Base-by-base conservation (phyloP, 1,284 basidiomycete species). In the Sanghuangporus baumii region DNA sequence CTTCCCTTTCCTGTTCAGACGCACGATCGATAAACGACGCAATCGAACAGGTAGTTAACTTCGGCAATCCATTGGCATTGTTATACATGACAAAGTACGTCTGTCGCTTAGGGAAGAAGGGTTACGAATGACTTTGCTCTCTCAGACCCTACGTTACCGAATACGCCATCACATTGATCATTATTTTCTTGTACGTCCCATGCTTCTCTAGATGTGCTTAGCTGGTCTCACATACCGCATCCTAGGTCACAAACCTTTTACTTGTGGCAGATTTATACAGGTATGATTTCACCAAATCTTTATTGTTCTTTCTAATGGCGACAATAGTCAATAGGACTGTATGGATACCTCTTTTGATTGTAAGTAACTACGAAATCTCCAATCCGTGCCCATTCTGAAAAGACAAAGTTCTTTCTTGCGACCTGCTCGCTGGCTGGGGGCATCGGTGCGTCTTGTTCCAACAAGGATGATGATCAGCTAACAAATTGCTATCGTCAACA, bases 161-260 rank as follows among this genome's bases (percentile, higher is more conserved):
- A 38, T 50, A 61, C 23, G 36, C 57, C 5, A 23, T 57, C 23
- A 56, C 60, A 1, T 7, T 57, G n/a, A 31, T 57, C 14, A 61
- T 61, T 18, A 50, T 57, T 11, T 57, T 61, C 31, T 23, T 57
- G 60, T 61, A 3, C 12, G 60, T 41, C 16, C 43, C 14, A 26
- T 46, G 9, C 1, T n/a, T 47, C 52, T 23, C 9, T n/a, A 50
- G 3, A 50, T n/a, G 14, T n/a, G 12, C 23, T 11, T n/a, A n/a
- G 16, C 3, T n/a, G 16, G 26, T 6, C 38, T 37, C 6, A 47
- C 4, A 16, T 7, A 20, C 54, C 16, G 14, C 52, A 16, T 36
- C 18, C 36, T 37, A 62, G 61, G 50, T 38, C 61, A 6, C 61
- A 62, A 57, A 34, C 38, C 6, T 62, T 62, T 38, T 62, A 62